phyloP scores from a whole-genome alignment of 202 grass and related monocot species.

The Musa balbisiana region DNA sequence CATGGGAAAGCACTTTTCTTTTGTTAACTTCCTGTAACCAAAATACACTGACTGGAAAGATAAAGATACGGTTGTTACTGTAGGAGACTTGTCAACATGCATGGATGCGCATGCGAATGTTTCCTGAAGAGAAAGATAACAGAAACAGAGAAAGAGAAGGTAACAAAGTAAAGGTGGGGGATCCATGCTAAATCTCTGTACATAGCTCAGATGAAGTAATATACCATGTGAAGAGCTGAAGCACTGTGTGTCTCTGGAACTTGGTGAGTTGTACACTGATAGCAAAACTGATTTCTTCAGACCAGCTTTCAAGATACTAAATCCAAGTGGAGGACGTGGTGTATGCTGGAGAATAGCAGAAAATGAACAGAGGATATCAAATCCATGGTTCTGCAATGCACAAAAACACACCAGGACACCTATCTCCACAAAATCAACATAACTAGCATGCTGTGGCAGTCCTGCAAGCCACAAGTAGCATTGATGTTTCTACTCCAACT shows the following conservation, averaged over 20 bases:
- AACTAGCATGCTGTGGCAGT: conserved; percentile 50
- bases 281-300: conserved; percentile 90
- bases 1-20: no score
- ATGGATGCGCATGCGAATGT: not conserved
- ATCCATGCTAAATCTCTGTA: not conserved
- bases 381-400: conserved; percentile 93
- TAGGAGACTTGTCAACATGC: not conserved
- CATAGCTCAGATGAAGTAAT: not conserved
- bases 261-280: conserved; percentile 79
- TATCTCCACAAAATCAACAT: conserved; percentile 74
- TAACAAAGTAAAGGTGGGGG: not conserved
- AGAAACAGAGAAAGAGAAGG: not conserved
- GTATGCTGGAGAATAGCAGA: conserved; percentile 83
- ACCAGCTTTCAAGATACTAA: conserved; percentile 86
- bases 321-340: conserved; percentile 82
- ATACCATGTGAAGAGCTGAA: conserved; percentile 63
- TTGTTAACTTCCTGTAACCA: not conserved
- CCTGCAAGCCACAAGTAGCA: conserved; percentile 33
- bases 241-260: conserved; percentile 36
- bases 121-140: not conserved
- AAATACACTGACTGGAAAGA: not conserved
- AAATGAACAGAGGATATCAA: conserved; percentile 89
- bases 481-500: not conserved
- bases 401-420: conserved; percentile 83
- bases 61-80: not conserved